Evolutionary conservation across 75 land plant species (phyloP).

Genomic region (Adiantum capillusveneris): DNA sequence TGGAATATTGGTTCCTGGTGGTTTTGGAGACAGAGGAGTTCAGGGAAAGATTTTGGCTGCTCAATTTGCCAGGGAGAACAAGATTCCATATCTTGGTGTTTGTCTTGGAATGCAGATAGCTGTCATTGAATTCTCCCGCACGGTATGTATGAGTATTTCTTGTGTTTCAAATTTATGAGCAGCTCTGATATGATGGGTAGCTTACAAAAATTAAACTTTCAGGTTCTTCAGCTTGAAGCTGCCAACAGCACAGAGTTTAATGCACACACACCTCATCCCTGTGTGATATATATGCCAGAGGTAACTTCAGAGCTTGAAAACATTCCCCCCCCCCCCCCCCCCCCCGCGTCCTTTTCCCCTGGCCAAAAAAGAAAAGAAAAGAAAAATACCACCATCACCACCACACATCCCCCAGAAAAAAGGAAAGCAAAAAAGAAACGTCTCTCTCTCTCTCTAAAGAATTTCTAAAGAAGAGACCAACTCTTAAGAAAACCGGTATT

Average conservation of each 20-base stretch:
- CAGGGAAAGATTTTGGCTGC: slow-evolving; percentile 92
- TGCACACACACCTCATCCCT: slow-evolving; percentile 51
- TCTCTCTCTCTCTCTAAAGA: too few species aligned
- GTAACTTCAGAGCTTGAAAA: too few species aligned
- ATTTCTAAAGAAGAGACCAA: too few species aligned
- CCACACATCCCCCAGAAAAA: background rate
- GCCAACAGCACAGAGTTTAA: slow-evolving; percentile 92
- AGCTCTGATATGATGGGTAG: background rate
- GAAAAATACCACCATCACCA: too few species aligned
- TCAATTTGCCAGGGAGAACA: slow-evolving; percentile 83
- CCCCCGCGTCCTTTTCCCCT: too few species aligned
- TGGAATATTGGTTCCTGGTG: slow-evolving; percentile 91
- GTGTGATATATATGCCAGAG: slow-evolving; percentile 97
- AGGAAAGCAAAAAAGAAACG: too few species aligned
- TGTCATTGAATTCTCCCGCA: slow-evolving; percentile 80
- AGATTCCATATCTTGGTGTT: slow-evolving; percentile 85
- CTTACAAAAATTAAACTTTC: background rate
- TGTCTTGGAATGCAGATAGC: slow-evolving; percentile 98
- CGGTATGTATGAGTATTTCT: too few species aligned
- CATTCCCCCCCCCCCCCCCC: too few species aligned
- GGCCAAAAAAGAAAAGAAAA: background rate
- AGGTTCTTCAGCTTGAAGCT: slow-evolving; percentile 70
- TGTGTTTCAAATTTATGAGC: too few species aligned
- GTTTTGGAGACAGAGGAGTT: slow-evolving; percentile 95
- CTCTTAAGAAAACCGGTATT: too few species aligned